These are phyloP conservation scores for Citrus cavaleriei DNA, from an alignment of 345 rosid species.

Conservation along the genomic window DNA sequence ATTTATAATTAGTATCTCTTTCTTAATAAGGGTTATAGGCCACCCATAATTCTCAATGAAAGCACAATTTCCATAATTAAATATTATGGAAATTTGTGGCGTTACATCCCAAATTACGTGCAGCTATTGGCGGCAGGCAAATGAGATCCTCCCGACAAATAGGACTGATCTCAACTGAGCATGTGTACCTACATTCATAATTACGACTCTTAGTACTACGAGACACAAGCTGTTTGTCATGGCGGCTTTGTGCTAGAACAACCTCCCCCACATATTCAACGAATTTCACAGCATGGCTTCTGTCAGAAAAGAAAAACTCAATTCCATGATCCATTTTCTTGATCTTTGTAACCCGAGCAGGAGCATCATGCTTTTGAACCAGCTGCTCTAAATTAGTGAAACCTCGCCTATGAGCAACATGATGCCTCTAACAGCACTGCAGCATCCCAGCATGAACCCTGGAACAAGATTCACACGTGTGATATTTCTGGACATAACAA, in stretches of 20 bases:
- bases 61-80: too few species aligned
- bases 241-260: not conserved
- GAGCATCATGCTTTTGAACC: not conserved
- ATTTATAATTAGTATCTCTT: too few species aligned
- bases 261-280: not conserved
- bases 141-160: slow-evolving; percentile 28
- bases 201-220: not conserved
- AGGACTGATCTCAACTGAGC: slow-evolving; percentile 6
- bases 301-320: not conserved
- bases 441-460: not conserved
- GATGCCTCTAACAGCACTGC: not conserved
- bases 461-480: slow-evolving; percentile 21
- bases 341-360: not conserved
- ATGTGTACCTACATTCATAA: not conserved
- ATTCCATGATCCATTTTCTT: slow-evolving; percentile 5
- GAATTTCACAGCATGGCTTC: slow-evolving; percentile 2
- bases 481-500: slow-evolving; percentile 14
- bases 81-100: too few species aligned
- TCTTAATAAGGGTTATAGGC: too few species aligned
- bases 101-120: slow-evolving; percentile 13
- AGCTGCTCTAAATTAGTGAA: not conserved
- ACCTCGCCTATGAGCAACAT: not conserved
- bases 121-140: slow-evolving; percentile 19
- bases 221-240: not conserved
- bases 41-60: too few species aligned